These are phyloP conservation scores for Murraya koenigii DNA, from an alignment of 345 rosid genomes.

Conservation along the genomic window DNA sequence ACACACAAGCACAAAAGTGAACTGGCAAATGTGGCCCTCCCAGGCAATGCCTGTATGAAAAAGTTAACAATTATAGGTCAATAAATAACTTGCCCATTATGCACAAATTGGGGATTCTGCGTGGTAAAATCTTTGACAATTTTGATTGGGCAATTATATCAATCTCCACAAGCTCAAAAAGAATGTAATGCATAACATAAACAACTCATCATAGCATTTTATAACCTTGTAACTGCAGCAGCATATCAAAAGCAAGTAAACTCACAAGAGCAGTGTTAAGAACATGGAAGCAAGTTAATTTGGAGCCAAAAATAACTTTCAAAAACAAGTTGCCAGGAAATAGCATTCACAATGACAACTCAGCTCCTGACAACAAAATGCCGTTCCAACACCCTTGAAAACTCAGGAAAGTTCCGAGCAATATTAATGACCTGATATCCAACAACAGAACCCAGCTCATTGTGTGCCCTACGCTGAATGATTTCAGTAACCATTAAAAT, in stretches of 20 bases:
- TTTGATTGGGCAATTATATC: neutral
- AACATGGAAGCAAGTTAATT: neutral
- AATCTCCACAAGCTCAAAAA: neutral
- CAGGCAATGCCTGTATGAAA: neutral
- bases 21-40: neutral
- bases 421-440: neutral
- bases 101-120: neutral
- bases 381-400: neutral
- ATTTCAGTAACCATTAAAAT: neutral
- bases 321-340: neutral
- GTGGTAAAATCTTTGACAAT: neutral
- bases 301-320: neutral
- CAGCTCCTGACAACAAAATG: neutral
- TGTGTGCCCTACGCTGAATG: neutral
- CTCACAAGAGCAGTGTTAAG: too few relatives aligned
- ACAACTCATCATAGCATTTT: neutral
- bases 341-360: neutral
- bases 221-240: too few relatives aligned
- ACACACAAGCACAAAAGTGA: neutral
- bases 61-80: constrained; percentile 6
- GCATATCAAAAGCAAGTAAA: neutral
- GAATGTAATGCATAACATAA: neutral
- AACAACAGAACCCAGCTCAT: constrained; percentile 3
- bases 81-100: neutral
- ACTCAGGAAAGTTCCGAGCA: neutral